Conservation (phyloP, 2,329 filamentous ascomycete genomes). For the Kalmusia sp. region DNA sequence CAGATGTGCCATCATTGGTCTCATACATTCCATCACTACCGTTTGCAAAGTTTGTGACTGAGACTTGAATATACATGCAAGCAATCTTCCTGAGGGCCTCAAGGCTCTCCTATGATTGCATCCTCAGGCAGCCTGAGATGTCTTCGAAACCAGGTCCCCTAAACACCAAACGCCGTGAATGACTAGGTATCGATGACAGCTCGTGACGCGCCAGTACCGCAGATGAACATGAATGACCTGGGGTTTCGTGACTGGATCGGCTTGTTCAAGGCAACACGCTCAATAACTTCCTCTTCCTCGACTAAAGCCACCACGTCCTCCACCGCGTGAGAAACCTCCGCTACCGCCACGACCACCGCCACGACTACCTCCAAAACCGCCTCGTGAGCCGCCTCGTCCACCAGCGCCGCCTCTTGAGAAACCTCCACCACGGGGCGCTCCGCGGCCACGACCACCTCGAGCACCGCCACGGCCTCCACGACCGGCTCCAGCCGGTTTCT, state of each 20-base stretch:
- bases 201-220: slow-evolving; percentile 9
- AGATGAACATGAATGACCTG: neutral
- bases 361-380: slow-evolving; percentile 42
- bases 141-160: slow-evolving; percentile 17
- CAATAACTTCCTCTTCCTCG: slow-evolving; percentile 43
- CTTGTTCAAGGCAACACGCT: slow-evolving; percentile 13
- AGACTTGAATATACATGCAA: slow-evolving; percentile 2
- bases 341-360: slow-evolving; percentile 44
- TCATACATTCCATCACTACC: neutral
- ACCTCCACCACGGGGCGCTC: slow-evolving; percentile 61
- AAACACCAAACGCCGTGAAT: slow-evolving; percentile 43
- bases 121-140: slow-evolving; percentile 29
- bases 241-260: neutral
- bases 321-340: slow-evolving; percentile 41
- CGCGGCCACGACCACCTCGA: slow-evolving; percentile 48
- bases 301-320: slow-evolving; percentile 32
- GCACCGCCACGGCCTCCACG: slow-evolving; percentile 58
- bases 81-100: neutral
- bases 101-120: slow-evolving; percentile 21
- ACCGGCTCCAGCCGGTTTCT: slow-evolving; percentile 69
- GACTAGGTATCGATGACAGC: slow-evolving; percentile 15
- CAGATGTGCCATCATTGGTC: neutral
- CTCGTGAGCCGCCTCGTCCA: slow-evolving; percentile 27
- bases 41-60: slow-evolving; percentile 2
- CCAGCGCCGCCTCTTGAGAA: slow-evolving; percentile 44